These are phyloP conservation scores for Geopyxis carbonaria DNA, from an alignment of 495 filamentous ascomycete species.

Conservation along the genomic window DNA sequence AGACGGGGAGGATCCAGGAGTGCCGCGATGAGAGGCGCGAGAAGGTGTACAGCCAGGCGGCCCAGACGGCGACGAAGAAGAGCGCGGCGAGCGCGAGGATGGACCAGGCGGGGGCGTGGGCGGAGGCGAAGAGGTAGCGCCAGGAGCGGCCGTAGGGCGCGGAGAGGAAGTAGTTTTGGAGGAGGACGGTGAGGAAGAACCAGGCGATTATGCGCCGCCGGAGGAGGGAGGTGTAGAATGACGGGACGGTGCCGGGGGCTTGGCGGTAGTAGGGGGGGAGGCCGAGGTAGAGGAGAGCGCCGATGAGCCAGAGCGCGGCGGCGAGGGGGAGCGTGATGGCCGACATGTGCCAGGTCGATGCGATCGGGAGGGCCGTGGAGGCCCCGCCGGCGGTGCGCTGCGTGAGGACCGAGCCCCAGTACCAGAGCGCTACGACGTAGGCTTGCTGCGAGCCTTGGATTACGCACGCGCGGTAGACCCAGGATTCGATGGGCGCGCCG, in stretches of 20 bases:
- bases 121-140: constrained; percentile 40
- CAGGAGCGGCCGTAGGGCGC: constrained; percentile 46
- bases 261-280: constrained; percentile 52
- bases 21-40: constrained; percentile 35
- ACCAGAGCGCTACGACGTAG: constrained; percentile 37
- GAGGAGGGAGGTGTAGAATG: constrained; percentile 38
- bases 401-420: constrained; percentile 29
- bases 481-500: constrained; percentile 36
- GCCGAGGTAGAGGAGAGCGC: constrained; percentile 36
- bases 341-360: too few relatives aligned
- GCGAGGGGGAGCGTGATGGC: constrained; percentile 36
- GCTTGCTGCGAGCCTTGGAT: constrained; percentile 36
- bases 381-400: constrained; percentile 18
- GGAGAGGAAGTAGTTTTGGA: constrained; percentile 52
- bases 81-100: constrained; percentile 36
- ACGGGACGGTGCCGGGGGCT: constrained; percentile 48
- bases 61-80: constrained; percentile 46
- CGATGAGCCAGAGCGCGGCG: constrained; percentile 35
- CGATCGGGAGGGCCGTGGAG: constrained; percentile 23
- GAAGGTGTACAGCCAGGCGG: constrained; percentile 32
- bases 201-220: constrained; percentile 42
- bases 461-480: constrained; percentile 37
- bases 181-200: constrained; percentile 43
- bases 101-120: constrained; percentile 36
- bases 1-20: constrained; percentile 49